A percentile compares a stretch with the other conserved stretches of the same genome.
phyloP scores from a whole-genome alignment of 1,284 basidiomycete genomes.

The Apiotrichum veenhuisii region DNA sequence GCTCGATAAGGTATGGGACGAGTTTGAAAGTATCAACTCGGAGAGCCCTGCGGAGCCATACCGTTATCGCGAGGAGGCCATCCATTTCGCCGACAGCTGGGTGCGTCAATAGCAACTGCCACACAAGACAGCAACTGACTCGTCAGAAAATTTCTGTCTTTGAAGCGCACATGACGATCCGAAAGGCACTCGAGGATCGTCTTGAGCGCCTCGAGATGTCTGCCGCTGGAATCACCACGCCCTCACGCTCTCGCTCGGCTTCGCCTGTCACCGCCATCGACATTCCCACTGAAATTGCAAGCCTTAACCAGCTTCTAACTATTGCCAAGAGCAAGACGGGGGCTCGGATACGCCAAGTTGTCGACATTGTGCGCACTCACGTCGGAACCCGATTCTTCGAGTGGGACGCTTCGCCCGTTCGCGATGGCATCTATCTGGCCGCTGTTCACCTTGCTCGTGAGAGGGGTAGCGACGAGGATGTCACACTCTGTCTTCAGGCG shows the following conservation, averaged over 20 bases:
- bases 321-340: conserved; percentile 58
- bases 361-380: conserved; percentile 56
- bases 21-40: conserved; percentile 63
- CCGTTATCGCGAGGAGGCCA: conserved; percentile 58
- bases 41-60: conserved; percentile 39
- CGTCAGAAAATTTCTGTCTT: conserved; percentile 43
- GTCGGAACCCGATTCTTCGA: conserved; percentile 59
- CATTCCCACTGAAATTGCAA: neutral
- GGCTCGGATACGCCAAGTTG: conserved; percentile 49
- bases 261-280: neutral
- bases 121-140: neutral
- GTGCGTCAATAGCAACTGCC: conserved; percentile 54
- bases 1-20: conserved; percentile 74
- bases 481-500: conserved; percentile 65
- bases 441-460: conserved; percentile 62
- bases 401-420: conserved; percentile 74
- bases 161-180: conserved; percentile 46
- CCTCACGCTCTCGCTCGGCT: conserved; percentile 2
- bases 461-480: conserved; percentile 63
- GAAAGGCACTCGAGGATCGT: conserved; percentile 42
- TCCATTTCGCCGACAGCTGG: conserved; percentile 74
- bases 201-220: conserved; percentile 14
- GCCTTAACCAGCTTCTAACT: conserved; percentile 52
- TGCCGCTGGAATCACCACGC: neutral
- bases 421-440: conserved; percentile 63